A percentile compares a stretch with the other conserved stretches of the same genome.
Conservation (phyloP, 1,139 yeast genomes). For the Kurtzmaniella quercitrusa region DNA sequence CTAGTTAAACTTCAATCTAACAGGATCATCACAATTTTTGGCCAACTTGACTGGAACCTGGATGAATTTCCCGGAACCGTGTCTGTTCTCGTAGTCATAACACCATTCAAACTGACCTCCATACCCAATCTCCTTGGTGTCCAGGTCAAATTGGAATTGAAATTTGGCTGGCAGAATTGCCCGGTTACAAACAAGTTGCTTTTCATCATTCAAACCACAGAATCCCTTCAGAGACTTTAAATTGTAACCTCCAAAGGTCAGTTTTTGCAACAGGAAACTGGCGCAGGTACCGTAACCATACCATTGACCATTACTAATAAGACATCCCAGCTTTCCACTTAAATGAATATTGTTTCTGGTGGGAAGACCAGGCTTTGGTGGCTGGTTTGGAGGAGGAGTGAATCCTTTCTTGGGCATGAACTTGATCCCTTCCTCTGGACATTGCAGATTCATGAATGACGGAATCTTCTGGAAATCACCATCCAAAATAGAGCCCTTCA, state of each 20-base stretch:
- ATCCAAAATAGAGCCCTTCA: slow-evolving; percentile 67
- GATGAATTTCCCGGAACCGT: slow-evolving; percentile 42
- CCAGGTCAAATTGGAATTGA: slow-evolving; percentile 51
- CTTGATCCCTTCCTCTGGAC: slow-evolving; percentile 68
- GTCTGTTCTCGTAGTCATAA: slow-evolving; percentile 35
- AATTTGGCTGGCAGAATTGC: slow-evolving; percentile 30
- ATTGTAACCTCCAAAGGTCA: slow-evolving; percentile 69
- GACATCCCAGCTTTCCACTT: slow-evolving; percentile 62
- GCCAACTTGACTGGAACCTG: slow-evolving; percentile 52
- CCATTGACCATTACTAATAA: slow-evolving; percentile 85
- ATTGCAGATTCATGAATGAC: slow-evolving; percentile 49
- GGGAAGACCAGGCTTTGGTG: slow-evolving; percentile 28
- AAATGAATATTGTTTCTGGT: slow-evolving; percentile 45
- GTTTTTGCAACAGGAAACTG: slow-evolving; percentile 48
- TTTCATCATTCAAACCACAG: slow-evolving; percentile 51
- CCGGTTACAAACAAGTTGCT: slow-evolving; percentile 31
- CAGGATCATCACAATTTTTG: slow-evolving; percentile 36
- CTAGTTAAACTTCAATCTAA: slow-evolving; percentile 25
- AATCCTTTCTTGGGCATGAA: slow-evolving; percentile 67
- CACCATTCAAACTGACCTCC: slow-evolving; percentile 70
- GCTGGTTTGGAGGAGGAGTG: slow-evolving; percentile 21
- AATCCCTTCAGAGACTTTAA: slow-evolving; percentile 66
- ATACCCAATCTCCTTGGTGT: slow-evolving; percentile 47
- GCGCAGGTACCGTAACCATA: slow-evolving; percentile 85
- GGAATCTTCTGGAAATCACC: slow-evolving; percentile 68